phyloP scores from a whole-genome alignment of 192 early-diverging fungal genomes.

The Coemansia sp. region DNA sequence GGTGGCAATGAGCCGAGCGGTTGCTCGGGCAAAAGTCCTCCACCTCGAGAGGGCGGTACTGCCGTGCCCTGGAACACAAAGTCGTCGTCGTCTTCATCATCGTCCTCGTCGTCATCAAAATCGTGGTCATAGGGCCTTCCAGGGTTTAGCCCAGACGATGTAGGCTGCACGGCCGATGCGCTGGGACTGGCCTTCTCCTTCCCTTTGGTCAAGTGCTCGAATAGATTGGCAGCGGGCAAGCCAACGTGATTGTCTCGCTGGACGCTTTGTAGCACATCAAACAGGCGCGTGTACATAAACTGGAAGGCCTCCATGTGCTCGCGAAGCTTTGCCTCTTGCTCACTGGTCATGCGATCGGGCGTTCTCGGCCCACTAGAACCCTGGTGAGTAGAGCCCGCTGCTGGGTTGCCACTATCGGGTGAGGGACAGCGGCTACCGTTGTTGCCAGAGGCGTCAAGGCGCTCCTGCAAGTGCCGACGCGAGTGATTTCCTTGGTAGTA shows the following conservation, averaged over 20 bases:
- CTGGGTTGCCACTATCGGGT: slow-evolving; percentile 1
- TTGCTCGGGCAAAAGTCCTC: slow-evolving; percentile 8
- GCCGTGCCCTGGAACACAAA: background rate
- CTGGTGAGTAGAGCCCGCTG: background rate
- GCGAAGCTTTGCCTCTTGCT: slow-evolving; percentile 24
- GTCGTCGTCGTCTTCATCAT: slow-evolving; percentile 15
- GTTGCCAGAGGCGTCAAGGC: slow-evolving; percentile 2
- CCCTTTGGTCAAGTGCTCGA: slow-evolving; percentile 33
- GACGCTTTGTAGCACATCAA: slow-evolving; percentile 64
- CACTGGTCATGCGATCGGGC: slow-evolving; percentile 9
- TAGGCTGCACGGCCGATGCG: no score
- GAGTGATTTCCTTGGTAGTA: slow-evolving; percentile 11
- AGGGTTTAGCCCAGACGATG: background rate
- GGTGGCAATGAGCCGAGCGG: slow-evolving; percentile 18
- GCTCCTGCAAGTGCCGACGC: slow-evolving; percentile 4
- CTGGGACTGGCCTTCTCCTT: slow-evolving; percentile 10
- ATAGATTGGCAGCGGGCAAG: slow-evolving; percentile 25
- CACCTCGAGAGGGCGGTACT: background rate
- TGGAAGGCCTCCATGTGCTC: slow-evolving; percentile 52
- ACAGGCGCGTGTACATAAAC: slow-evolving; percentile 65
- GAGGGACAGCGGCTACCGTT: slow-evolving; percentile 19
- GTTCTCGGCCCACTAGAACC: background rate
- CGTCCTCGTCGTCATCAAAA: slow-evolving; percentile 9
- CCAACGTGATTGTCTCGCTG: slow-evolving; percentile 57
- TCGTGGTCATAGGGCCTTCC: background rate